Evolutionary conservation across 75 land plant species (phyloP).

Genomic region (Isoetes taiwanensis): DNA sequence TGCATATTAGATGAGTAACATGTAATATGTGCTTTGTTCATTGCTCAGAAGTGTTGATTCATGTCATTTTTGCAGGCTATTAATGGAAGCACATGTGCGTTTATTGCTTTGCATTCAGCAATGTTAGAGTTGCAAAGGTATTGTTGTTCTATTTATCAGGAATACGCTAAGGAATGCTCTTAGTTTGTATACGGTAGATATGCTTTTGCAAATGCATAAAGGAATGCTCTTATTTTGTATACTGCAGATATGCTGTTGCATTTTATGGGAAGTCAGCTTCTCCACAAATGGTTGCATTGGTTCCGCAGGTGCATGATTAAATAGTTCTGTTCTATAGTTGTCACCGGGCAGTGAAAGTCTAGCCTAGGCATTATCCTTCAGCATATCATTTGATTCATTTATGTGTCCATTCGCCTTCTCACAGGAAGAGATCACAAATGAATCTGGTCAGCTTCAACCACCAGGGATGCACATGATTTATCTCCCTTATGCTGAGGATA

Average conservation of each 20-base stretch:
- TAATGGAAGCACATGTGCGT: slow-evolving; percentile 59
- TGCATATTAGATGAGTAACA: no score
- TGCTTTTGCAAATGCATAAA: neutral
- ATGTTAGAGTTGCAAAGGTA: slow-evolving; percentile 61
- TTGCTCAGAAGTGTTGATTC: no score
- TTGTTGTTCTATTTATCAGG: no score
- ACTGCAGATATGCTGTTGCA: slow-evolving; percentile 73
- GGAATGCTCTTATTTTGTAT: neutral
- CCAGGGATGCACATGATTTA: slow-evolving; percentile 97
- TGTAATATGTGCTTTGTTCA: no score
- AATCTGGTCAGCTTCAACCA: slow-evolving; percentile 76
- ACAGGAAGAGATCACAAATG: slow-evolving; percentile 53
- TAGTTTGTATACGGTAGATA: no score
- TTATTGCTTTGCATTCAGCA: slow-evolving; percentile 76
- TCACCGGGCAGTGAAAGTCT: neutral
- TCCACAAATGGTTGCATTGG: slow-evolving; percentile 80
- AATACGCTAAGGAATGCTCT: no score
- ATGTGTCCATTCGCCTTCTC: neutral
- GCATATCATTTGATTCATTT: neutral
- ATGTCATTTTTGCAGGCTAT: slow-evolving; percentile 81
- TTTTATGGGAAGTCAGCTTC: slow-evolving; percentile 45
- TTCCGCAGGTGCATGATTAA: slow-evolving; percentile 52
- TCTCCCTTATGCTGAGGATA: slow-evolving; percentile 93
- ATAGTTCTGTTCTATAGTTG: neutral
- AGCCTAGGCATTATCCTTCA: neutral